Conservation (phyloP, 176 grass and related monocot species). For the Rhynchospora tenuis region DNA sequence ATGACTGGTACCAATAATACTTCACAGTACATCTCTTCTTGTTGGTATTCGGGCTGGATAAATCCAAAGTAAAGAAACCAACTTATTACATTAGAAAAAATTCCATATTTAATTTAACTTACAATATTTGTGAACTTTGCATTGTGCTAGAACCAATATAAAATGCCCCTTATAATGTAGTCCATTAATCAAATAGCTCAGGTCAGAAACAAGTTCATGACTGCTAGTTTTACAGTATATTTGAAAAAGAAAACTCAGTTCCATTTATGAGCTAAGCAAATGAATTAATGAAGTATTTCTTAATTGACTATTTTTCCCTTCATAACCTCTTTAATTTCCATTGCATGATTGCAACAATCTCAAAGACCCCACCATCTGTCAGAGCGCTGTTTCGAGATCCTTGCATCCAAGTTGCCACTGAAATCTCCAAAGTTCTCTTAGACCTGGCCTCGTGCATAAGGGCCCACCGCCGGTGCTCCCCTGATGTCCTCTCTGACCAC, state of each 20-base stretch:
- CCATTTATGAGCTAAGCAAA: not conserved
- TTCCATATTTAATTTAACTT: not conserved
- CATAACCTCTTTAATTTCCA: not conserved
- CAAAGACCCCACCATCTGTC: slow-evolving; percentile 57
- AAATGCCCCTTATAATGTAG: not conserved
- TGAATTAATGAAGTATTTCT: not conserved
- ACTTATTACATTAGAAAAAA: not conserved
- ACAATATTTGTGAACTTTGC: not conserved
- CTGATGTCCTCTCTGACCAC: slow-evolving; percentile 58
- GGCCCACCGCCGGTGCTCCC: slow-evolving; percentile 42
- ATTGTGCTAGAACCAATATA: not conserved
- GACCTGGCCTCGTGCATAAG: slow-evolving; percentile 63
- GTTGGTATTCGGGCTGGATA: not conserved
- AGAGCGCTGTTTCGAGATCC: slow-evolving; percentile 61
- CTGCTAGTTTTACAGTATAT: not conserved
- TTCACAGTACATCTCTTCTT: not conserved
- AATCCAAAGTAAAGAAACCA: not conserved
- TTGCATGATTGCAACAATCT: slow-evolving; percentile 3
- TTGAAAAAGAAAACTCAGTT: not conserved
- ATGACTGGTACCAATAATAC: not conserved
- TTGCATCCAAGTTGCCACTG: slow-evolving; percentile 60
- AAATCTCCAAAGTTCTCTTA: slow-evolving; percentile 74
- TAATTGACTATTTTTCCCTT: not conserved
- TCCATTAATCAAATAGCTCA: not conserved
- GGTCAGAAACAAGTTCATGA: not conserved